Conservation (phyloP, 2,329 filamentous ascomycete genomes). For the Pleoardoris graminearum region DNA sequence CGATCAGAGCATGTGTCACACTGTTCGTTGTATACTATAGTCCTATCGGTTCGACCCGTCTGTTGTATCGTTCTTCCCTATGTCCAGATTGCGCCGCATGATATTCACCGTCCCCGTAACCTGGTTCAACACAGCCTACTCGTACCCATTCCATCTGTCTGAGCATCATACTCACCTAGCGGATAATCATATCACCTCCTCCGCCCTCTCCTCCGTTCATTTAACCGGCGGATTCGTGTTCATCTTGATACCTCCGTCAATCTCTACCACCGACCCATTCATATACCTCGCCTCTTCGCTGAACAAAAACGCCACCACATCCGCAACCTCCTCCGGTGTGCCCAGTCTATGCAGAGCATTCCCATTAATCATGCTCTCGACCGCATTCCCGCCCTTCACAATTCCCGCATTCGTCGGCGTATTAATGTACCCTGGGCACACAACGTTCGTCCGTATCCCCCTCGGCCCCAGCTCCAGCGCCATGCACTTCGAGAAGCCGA, state of each 20-base stretch:
- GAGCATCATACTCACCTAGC: not conserved
- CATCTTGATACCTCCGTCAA: slow-evolving; percentile 50
- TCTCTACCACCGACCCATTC: slow-evolving; percentile 53
- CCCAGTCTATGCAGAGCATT: slow-evolving; percentile 51
- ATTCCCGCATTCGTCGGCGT: slow-evolving; percentile 56
- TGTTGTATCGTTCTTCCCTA: no score
- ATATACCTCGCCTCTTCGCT: slow-evolving; percentile 52
- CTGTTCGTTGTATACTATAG: no score
- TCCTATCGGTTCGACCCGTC: no score
- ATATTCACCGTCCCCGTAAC: no score
- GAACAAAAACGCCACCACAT: slow-evolving; percentile 56
- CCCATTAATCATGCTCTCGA: slow-evolving; percentile 45
- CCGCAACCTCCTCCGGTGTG: slow-evolving; percentile 53
- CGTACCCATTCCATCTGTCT: not conserved
- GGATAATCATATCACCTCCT: not conserved
- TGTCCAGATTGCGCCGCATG: no score
- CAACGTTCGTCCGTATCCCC: slow-evolving; percentile 36
- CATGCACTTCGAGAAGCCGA: slow-evolving; percentile 40
- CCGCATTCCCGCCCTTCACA: slow-evolving; percentile 51
- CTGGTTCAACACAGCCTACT: not conserved
- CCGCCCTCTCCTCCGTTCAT: not conserved
- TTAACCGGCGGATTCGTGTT: not conserved
- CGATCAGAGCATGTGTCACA: no score
- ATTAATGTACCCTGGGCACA: slow-evolving; percentile 49
- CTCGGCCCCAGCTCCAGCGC: slow-evolving; percentile 38